phyloP scores from a whole-genome alignment of 192 early-diverging fungal species.

The Martensiomyces pterosporus region DNA sequence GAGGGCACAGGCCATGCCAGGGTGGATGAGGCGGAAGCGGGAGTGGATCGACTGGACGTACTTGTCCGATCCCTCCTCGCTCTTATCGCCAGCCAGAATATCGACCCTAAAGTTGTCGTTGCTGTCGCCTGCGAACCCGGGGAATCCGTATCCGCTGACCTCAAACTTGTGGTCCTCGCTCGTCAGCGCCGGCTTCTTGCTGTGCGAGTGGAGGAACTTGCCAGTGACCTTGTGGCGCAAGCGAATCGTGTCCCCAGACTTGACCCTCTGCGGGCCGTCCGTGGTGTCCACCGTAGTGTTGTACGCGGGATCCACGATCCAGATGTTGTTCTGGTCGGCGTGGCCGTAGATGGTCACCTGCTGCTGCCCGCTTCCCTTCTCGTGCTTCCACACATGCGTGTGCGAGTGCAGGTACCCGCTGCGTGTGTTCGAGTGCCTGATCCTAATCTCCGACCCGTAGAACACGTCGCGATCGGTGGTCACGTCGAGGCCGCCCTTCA shows the following conservation, averaged over 20 bases:
- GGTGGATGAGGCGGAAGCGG: conserved; percentile 72
- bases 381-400: conserved; percentile 57
- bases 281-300: conserved; percentile 32
- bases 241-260: conserved; percentile 66
- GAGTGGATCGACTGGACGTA: conserved; percentile 59
- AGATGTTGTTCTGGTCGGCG: conserved; percentile 86
- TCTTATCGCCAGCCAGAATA: conserved; percentile 54
- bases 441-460: conserved; percentile 49
- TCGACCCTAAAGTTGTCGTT: conserved; percentile 90
- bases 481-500: conserved; percentile 56
- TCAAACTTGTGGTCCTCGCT: conserved; percentile 67
- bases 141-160: conserved; percentile 68
- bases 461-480: conserved; percentile 47
- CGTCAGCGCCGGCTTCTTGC: conserved; percentile 62
- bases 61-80: conserved; percentile 41
- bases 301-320: conserved; percentile 52
- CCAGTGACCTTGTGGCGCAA: conserved; percentile 62
- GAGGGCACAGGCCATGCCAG: conserved; percentile 68
- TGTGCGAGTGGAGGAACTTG: conserved; percentile 70
- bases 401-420: conserved; percentile 58
- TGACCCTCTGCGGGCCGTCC: conserved; percentile 50
- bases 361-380: conserved; percentile 72
- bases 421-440: conserved; percentile 38
- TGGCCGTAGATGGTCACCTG: conserved; percentile 77
- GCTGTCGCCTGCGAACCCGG: conserved; percentile 72